Evolutionary conservation across 495 filamentous ascomycete genomes (phyloP).

Genomic region (Clohesyomyces aquaticus): DNA sequence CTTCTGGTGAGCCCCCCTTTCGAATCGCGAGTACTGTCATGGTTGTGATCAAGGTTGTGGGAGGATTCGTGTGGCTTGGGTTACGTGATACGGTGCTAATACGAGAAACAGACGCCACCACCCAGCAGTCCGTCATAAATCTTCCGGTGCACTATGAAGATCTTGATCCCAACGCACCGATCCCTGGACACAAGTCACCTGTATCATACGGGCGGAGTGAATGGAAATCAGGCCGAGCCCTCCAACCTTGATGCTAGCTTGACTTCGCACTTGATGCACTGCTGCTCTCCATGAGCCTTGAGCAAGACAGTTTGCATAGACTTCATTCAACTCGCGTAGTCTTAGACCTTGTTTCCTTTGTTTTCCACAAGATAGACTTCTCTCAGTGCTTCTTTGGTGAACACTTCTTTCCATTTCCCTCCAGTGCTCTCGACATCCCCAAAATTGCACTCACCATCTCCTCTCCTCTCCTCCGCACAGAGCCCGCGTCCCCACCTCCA

Average conservation of each 20-base stretch:
- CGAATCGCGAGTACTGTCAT: not conserved
- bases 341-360: too few relatives aligned
- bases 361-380: too few relatives aligned
- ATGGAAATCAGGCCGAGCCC: not conserved
- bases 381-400: too few relatives aligned
- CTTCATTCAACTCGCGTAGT: too few relatives aligned
- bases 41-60: not conserved
- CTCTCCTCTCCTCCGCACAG: constrained; percentile 1
- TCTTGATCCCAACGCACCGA: not conserved
- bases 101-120: constrained; percentile 11
- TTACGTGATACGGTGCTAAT: constrained; percentile 5
- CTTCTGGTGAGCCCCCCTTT: constrained; percentile 10
- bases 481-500: constrained; percentile 20
- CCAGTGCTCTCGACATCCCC: not conserved
- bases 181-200: not conserved
- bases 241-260: not conserved
- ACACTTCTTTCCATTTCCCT: not conserved
- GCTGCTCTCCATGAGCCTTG: too few relatives aligned
- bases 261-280: too few relatives aligned
- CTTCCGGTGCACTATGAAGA: constrained; percentile 23
- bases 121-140: constrained; percentile 1
- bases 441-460: not conserved
- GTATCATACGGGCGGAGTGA: not conserved
- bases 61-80: constrained; percentile 12
- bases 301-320: too few relatives aligned